phyloP scores from a whole-genome alignment of 345 rosid genomes.

The Syzygium grande region DNA sequence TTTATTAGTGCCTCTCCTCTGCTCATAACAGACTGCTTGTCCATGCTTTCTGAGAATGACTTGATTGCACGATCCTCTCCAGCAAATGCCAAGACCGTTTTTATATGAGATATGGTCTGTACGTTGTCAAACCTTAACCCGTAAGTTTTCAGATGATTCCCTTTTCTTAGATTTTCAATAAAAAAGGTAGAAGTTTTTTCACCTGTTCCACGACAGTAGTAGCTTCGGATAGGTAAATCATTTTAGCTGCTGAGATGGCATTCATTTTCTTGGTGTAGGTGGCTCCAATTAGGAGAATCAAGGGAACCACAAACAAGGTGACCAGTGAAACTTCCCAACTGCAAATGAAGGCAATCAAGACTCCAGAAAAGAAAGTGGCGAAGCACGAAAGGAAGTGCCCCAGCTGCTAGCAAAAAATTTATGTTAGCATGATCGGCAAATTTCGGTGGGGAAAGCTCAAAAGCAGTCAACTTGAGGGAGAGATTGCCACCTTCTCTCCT shows the following conservation, averaged over 20 bases:
- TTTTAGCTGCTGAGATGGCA: conserved; percentile 30
- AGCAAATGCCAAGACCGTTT: conserved; percentile 53
- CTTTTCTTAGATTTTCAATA: background rate
- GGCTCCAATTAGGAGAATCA: conserved; percentile 47
- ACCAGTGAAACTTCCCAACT: conserved; percentile 54
- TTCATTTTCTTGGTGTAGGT: conserved; percentile 53
- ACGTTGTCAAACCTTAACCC: background rate
- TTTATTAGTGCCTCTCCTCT: conserved; percentile 50
- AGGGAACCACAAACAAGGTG: conserved; percentile 38
- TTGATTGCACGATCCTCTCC: conserved; percentile 39
- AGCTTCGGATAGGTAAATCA: conserved; percentile 40
- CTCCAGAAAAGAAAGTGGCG: conserved; percentile 45
- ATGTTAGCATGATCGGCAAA: background rate
- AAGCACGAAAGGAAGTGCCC: conserved; percentile 56
- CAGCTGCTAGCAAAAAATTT: conserved; percentile 18
- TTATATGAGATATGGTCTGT: conserved; percentile 52
- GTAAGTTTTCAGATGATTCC: background rate
- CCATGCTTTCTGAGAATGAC: conserved; percentile 36
- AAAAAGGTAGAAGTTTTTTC: background rate
- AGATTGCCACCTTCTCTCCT: conserved; percentile 46
- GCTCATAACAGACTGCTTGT: conserved; percentile 28
- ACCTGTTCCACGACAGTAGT: conserved; percentile 56
- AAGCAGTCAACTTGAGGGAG: background rate
- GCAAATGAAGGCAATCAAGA: conserved; percentile 46
- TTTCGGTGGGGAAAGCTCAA: background rate